A percentile compares a stretch with the other conserved stretches of the same genome.
These are phyloP conservation scores for Solanum dulcamara DNA, from an alignment of 257 asterid genomes.

Conservation along the genomic window DNA sequence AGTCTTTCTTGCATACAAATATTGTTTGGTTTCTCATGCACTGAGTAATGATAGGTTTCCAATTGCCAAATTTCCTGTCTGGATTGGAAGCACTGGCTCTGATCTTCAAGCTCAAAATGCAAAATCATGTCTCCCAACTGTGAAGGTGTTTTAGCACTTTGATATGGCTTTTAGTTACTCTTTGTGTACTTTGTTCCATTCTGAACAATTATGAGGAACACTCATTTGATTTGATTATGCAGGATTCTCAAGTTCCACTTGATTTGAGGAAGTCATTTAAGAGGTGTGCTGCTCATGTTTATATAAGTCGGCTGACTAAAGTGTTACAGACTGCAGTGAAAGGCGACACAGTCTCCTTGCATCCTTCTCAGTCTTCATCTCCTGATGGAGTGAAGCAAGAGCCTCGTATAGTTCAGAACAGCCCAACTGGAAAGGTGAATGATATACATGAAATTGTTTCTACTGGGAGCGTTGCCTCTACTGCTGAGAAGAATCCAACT, in stretches of 20 bases:
- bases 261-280: slow-evolving; percentile 41
- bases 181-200: neutral
- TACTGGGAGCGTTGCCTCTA: slow-evolving; percentile 1
- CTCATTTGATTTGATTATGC: slow-evolving; percentile 4
- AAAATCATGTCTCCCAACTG: slow-evolving; percentile 1
- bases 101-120: slow-evolving; percentile 16
- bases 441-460: slow-evolving; percentile 9
- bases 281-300: slow-evolving; percentile 52
- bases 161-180: neutral
- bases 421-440: slow-evolving; percentile 3
- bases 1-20: neutral
- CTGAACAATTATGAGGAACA: neutral
- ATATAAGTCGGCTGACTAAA: slow-evolving; percentile 46
- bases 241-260: slow-evolving; percentile 18
- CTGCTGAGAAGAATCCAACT: slow-evolving; percentile 20
- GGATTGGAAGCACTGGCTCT: slow-evolving; percentile 19
- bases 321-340: slow-evolving; percentile 29
- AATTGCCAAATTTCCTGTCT: slow-evolving; percentile 20
- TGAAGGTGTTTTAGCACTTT: slow-evolving; percentile 28
- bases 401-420: neutral
- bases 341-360: slow-evolving; percentile 16
- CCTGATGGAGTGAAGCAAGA: slow-evolving; percentile 19
- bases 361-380: slow-evolving; percentile 14
- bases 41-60: slow-evolving; percentile 16
- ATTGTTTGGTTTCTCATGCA: slow-evolving; percentile 4